Conservation (phyloP, 2,329 filamentous ascomycete species). For the Paecilomyces variotii region DNA sequence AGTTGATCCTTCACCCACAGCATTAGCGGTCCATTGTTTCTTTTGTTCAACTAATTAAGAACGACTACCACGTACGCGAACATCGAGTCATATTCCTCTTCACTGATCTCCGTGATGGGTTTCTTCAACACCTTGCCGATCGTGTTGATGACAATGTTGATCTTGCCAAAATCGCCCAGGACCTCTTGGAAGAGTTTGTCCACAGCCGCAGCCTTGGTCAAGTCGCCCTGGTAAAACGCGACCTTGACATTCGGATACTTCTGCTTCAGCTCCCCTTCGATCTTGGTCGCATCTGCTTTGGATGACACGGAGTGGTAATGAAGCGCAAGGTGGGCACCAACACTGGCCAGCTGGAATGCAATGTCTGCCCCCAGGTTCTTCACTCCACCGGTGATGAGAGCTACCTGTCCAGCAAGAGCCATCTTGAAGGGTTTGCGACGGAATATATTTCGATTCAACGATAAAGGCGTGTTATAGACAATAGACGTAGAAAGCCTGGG, state of each 20-base stretch:
- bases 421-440: neutral
- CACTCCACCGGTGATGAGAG: slow-evolving; percentile 36
- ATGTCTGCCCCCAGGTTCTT: slow-evolving; percentile 37
- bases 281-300: slow-evolving; percentile 27
- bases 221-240: slow-evolving; percentile 37
- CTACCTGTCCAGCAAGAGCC: slow-evolving; percentile 31
- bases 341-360: slow-evolving; percentile 27
- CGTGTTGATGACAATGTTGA: slow-evolving; percentile 46
- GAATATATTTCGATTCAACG: neutral
- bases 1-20: slow-evolving; percentile 31
- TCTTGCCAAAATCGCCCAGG: slow-evolving; percentile 34
- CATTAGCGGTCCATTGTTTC: neutral
- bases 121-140: slow-evolving; percentile 45
- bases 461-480: neutral
- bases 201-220: slow-evolving; percentile 35
- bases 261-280: slow-evolving; percentile 31
- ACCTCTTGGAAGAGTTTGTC: slow-evolving; percentile 34
- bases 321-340: slow-evolving; percentile 31
- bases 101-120: slow-evolving; percentile 35
- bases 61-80: slow-evolving; percentile 31
- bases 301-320: slow-evolving; percentile 36
- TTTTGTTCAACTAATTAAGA: neutral
- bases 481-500: neutral
- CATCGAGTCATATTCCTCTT: slow-evolving; percentile 42
- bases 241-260: slow-evolving; percentile 25